phyloP scores from a whole-genome alignment of 306 rosid genomes.

The Lagenaria siceraria region DNA sequence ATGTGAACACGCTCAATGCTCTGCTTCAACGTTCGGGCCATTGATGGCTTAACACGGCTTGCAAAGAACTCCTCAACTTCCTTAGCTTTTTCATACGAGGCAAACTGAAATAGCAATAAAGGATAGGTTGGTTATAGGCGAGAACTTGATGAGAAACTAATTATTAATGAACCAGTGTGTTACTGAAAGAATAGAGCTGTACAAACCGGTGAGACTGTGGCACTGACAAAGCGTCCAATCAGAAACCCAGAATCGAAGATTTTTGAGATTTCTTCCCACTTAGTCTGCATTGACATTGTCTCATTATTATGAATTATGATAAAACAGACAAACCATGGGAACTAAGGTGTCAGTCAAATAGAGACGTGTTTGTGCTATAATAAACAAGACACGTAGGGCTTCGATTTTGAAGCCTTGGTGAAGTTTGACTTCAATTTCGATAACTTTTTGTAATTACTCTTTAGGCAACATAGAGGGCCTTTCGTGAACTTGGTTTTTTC shows the following conservation, averaged over 20 bases:
- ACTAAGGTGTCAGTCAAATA: not conserved
- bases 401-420: too few species aligned
- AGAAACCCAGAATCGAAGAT: constrained; percentile 73
- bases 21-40: constrained; percentile 80
- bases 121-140: not conserved
- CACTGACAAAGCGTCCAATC: constrained; percentile 55
- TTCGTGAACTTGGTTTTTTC: too few species aligned
- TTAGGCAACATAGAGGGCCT: too few species aligned
- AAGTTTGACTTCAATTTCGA: too few species aligned
- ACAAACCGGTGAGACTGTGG: constrained; percentile 70
- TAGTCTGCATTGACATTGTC: constrained; percentile 28
- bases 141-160: not conserved
- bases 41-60: constrained; percentile 25
- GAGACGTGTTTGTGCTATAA: too few species aligned
- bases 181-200: constrained; percentile 6
- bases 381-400: too few species aligned
- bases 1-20: constrained; percentile 69
- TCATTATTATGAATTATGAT: not conserved
- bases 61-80: constrained; percentile 80
- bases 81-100: constrained; percentile 65
- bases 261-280: constrained; percentile 48
- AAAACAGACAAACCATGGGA: not conserved
- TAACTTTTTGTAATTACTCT: too few species aligned
- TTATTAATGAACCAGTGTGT: not conserved
- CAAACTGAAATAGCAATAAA: constrained; percentile 39